phyloP scores from a whole-genome alignment of 2,329 filamentous ascomycete genomes.

The Ceratocystis diversiconidia region DNA sequence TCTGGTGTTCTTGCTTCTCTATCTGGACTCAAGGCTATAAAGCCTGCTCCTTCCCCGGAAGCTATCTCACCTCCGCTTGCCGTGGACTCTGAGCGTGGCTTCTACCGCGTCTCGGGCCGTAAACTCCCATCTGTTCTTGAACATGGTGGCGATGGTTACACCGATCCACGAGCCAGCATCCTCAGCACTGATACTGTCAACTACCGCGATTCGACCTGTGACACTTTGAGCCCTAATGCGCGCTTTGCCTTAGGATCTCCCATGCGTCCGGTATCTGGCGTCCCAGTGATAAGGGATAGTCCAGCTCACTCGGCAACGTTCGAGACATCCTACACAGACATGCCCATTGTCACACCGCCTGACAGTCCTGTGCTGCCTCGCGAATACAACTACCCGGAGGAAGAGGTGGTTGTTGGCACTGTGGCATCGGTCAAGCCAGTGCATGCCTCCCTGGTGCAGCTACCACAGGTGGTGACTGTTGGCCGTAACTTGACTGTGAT shows the following conservation, averaged over 20 bases:
- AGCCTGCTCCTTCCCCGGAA: conserved; percentile 17
- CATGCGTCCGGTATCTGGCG: conserved; percentile 46
- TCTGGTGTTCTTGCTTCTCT: conserved; percentile 16
- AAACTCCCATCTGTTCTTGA: conserved; percentile 50
- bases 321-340: conserved; percentile 1
- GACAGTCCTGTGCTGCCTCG: conserved; percentile 5
- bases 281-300: conserved; percentile 49
- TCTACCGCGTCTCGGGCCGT: conserved; percentile 50
- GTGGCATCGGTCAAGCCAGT: not conserved
- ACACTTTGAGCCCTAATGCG: conserved; percentile 27
- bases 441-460: not conserved
- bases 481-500: conserved; percentile 15
- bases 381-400: not conserved
- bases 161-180: conserved; percentile 33
- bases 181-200: conserved; percentile 27
- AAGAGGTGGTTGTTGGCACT: not conserved
- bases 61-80: conserved; percentile 21
- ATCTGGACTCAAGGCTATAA: conserved; percentile 17
- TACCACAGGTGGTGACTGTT: conserved; percentile 13
- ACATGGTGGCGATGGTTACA: conserved; percentile 49
- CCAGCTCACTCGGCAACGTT: conserved; percentile 38
- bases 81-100: conserved; percentile 38
- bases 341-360: conserved; percentile 1
- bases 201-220: conserved; percentile 22
- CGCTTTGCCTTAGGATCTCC: conserved; percentile 41